Base-by-base conservation (phyloP, 345 rosid genomes). In the Bruguiera parviflora region DNA sequence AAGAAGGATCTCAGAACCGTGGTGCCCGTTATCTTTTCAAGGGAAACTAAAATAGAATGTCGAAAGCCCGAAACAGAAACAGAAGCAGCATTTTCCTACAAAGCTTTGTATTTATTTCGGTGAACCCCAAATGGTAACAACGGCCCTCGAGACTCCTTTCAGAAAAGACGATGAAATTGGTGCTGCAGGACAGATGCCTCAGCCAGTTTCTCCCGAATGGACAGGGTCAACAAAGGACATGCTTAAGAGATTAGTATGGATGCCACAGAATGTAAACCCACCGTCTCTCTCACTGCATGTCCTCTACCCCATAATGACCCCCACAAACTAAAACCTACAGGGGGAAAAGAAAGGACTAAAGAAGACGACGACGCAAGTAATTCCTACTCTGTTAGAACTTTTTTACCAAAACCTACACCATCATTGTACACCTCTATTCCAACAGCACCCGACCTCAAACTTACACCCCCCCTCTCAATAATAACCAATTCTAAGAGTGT, bases 381-480 rank as follows among this genome's bases (percentile, higher is more conserved):
- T 63, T 24, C 73, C 81, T 77, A 72, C 5, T 29, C 20, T 59
- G 78, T 77, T 73, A 67, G 72, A 77, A 39, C 49, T 10, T 46
- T 63, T 58, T 53, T 60, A 55, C 35, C 75, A 67, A 62, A 28
- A 47, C 70, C 75, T 69, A 67, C 73, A 67, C 73, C 81, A 61
- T 59, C 70, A 74, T 69, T 56, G 66, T 72, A 76, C 66, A 53
- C 73, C 69, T 64, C 72, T 65, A 61, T 64, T 67, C 75, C 49
- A 13, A 43, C 49, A 13, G 49, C 49, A 43, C 18, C 19, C 16
- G 0, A 13, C 49, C 49, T 43, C 49, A 43, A 43, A 43, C 49
- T 43, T 43, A 43, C 49, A 13, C 3, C 49, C 49, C 49, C 70
- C 80, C 72, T 69, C 33, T 8, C 32, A 62, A 73, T 46, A 46